Base-by-base conservation (phyloP, 257 asterid species). In the Gentiana straminea region DNA sequence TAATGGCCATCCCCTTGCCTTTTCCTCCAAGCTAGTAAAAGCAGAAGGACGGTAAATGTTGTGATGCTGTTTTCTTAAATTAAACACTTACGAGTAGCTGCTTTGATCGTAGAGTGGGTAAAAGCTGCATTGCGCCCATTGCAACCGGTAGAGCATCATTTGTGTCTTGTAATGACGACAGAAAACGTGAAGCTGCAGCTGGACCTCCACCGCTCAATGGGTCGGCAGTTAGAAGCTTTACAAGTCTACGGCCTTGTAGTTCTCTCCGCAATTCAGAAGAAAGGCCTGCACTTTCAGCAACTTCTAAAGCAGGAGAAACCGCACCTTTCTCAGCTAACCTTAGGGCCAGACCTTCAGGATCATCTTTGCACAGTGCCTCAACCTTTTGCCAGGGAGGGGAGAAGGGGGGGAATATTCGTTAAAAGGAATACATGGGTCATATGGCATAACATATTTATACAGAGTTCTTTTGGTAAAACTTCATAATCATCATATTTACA, bases 131-230 rank as follows among this genome's bases (percentile, higher is more conserved):
- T 66, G 98, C 95, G 70, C 96, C 84, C 77, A 91, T 87, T 68
- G 98, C 98, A 67, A 87, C 98, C 37, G 98, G 94, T 71, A 91
- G 70, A 73, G 96, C 96, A 77, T 91, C 98, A 56, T 84, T 94
- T 71, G 94, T 69, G 69, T 87, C 94, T 43, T 87, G 93, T 34
- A 91, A 76, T 57, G 95, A 82, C 55, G 96, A 87, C 62, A 91
- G 94, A 76, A 91, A 91, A 55, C 98, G 94, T 36, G 98, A 91
- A 58, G 98, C 98, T 81, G 84, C 98, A 44, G 98, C 98, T 57
- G 98, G 98, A 57, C 98, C 98, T 50, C 98, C 98, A 34, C 98
- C 98, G 36, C 72, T 83, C 67, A 91, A 77, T 68, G 98, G 98
- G 69, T 91, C 98, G 48, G 94, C 94, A 59, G 79, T 86, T 35